Conservation (phyloP, 1,139 yeast genomes). For the Debaryomycetaceae sp. region DNA sequence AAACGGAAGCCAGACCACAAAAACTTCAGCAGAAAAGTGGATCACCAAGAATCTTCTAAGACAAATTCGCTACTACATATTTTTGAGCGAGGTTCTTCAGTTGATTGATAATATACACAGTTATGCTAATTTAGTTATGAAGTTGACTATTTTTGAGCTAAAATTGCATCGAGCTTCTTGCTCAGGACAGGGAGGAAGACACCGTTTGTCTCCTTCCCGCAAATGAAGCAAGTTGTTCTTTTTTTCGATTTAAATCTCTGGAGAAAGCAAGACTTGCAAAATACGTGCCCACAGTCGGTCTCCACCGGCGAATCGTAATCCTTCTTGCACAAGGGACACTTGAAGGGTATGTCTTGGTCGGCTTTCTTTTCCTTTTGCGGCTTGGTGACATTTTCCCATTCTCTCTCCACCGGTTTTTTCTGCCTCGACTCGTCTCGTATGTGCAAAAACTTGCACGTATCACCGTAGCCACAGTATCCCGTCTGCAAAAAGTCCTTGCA, state of each 20-base stretch:
- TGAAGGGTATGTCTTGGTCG: slow-evolving; percentile 48
- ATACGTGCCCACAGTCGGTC: slow-evolving; percentile 65
- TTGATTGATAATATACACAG: background rate
- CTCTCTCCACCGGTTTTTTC: slow-evolving; percentile 64
- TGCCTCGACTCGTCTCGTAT: slow-evolving; percentile 81
- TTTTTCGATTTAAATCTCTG: slow-evolving; percentile 43
- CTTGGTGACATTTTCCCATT: slow-evolving; percentile 56
- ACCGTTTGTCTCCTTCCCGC: slow-evolving; percentile 59
- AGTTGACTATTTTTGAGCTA: background rate
- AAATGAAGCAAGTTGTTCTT: slow-evolving; percentile 47
- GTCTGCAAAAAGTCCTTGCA: slow-evolving; percentile 91
- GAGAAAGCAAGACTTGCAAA: slow-evolving; percentile 64
- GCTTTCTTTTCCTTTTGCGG: slow-evolving; percentile 5
- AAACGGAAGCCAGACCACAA: background rate
- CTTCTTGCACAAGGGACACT: slow-evolving; percentile 60
- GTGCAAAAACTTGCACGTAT: slow-evolving; percentile 94
- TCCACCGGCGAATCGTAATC: slow-evolving; percentile 58
- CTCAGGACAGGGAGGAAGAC: slow-evolving; percentile 25
- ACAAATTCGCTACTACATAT: background rate
- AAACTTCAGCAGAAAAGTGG: background rate
- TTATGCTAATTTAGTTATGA: background rate
- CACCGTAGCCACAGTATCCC: slow-evolving; percentile 97
- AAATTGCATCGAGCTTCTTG: slow-evolving; percentile 11
- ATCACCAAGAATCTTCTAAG: background rate
- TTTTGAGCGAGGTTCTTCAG: background rate